Conservation (phyloP, 345 rosid species). For the Cardamine resedifolia region DNA sequence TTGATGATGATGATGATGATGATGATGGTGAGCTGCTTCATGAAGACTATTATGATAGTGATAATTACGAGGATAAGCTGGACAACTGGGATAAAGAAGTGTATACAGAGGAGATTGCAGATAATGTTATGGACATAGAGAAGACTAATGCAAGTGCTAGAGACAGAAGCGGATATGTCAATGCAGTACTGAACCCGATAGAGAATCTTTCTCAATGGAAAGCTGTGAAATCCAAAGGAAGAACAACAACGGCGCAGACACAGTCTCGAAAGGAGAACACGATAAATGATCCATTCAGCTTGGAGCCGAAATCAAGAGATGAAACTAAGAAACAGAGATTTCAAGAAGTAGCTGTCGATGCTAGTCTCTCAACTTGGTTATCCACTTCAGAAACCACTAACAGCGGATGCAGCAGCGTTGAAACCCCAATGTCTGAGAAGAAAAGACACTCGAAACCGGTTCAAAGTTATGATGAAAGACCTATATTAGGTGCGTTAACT, state of each 20-base stretch:
- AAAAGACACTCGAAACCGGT: slow-evolving; percentile 49
- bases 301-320: slow-evolving; percentile 42
- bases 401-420: slow-evolving; percentile 37
- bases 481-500: slow-evolving; percentile 76
- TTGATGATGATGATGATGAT: slow-evolving; percentile 20
- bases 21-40: slow-evolving; percentile 15
- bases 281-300: slow-evolving; percentile 35
- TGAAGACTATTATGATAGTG: slow-evolving; percentile 36
- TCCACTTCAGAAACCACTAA: slow-evolving; percentile 44
- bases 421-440: slow-evolving; percentile 36
- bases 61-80: slow-evolving; percentile 26
- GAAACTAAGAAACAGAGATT: slow-evolving; percentile 44
- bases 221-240: slow-evolving; percentile 69
- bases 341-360: slow-evolving; percentile 70
- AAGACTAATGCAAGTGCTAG: slow-evolving; percentile 45
- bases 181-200: slow-evolving; percentile 76
- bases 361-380: slow-evolving; percentile 95
- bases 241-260: slow-evolving; percentile 32
- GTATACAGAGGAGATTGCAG: slow-evolving; percentile 38
- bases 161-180: slow-evolving; percentile 59
- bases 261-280: slow-evolving; percentile 62
- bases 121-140: slow-evolving; percentile 31
- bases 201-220: slow-evolving; percentile 94
- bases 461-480: slow-evolving; percentile 70
- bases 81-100: slow-evolving; percentile 14